These are phyloP conservation scores for Talaromyces sp. DNA, from an alignment of 2,329 filamentous ascomycete species.

Conservation along the genomic window DNA sequence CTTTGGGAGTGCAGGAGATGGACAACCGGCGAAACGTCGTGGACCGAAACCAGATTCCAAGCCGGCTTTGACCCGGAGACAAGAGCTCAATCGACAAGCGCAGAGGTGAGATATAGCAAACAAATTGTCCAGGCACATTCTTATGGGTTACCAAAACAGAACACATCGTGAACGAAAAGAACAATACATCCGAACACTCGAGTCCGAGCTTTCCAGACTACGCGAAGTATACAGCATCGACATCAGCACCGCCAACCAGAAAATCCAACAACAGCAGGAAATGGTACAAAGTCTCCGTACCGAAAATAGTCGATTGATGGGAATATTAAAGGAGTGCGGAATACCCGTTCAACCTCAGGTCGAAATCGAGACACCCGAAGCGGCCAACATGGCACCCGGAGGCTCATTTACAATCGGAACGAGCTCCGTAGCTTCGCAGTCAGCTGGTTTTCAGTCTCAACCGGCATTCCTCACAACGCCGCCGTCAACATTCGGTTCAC, in stretches of 20 bases:
- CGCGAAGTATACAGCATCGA: slow-evolving; percentile 72
- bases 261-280: slow-evolving; percentile 64
- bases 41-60: slow-evolving; percentile 97
- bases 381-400: slow-evolving; percentile 28
- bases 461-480: slow-evolving; percentile 31
- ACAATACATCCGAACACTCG: slow-evolving; percentile 88
- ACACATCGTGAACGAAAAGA: slow-evolving; percentile 97
- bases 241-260: slow-evolving; percentile 52
- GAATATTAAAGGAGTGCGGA: slow-evolving; percentile 57
- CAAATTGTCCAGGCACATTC: slow-evolving; percentile 17
- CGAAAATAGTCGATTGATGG: slow-evolving; percentile 74
- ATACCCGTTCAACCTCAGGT: slow-evolving; percentile 52
- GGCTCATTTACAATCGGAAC: slow-evolving; percentile 21
- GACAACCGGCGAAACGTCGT: slow-evolving; percentile 78
- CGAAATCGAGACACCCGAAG: slow-evolving; percentile 26
- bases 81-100: slow-evolving; percentile 92
- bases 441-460: slow-evolving; percentile 22
- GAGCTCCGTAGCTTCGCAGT: slow-evolving; percentile 37
- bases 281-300: slow-evolving; percentile 67
- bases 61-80: slow-evolving; percentile 82
- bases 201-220: slow-evolving; percentile 83
- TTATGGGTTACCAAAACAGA: slow-evolving; percentile 49
- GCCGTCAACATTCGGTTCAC: slow-evolving; percentile 29
- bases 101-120: slow-evolving; percentile 64
- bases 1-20: slow-evolving; percentile 54